Conservation (phyloP, 1,139 yeast species). For the Candida neerlandica region DNA sequence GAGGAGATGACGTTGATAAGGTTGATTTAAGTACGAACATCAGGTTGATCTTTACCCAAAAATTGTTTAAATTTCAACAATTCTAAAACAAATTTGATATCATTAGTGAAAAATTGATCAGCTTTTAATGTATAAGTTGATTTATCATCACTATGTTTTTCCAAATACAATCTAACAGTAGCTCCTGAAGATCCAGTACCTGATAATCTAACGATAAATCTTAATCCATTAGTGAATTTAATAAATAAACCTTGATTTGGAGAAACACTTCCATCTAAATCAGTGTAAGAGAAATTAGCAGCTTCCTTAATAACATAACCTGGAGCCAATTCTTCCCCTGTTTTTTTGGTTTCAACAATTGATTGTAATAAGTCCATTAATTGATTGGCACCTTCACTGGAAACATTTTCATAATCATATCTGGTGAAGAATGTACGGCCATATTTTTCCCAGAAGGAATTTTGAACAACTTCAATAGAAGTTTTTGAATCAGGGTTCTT, state of each 20-base stretch:
- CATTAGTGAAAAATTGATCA: conserved; percentile 68
- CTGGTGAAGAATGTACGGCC: conserved; percentile 98
- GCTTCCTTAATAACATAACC: conserved; percentile 66
- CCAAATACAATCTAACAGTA: conserved; percentile 90
- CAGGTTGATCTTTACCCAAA: conserved; percentile 85
- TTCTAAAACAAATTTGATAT: conserved; percentile 62
- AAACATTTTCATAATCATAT: conserved; percentile 88
- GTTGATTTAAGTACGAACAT: conserved; percentile 67
- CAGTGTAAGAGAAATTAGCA: conserved; percentile 91
- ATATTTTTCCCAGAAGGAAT: conserved; percentile 85
- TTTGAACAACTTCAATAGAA: conserved; percentile 72
- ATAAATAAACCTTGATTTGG: conserved; percentile 89
- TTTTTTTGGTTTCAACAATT: conserved; percentile 36
- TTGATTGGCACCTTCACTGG: conserved; percentile 71
- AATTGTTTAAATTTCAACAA: conserved; percentile 73
- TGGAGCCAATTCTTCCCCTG: conserved; percentile 47
- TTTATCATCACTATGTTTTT: conserved; percentile 71
- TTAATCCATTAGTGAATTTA: conserved; percentile 77
- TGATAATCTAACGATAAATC: conserved; percentile 88
- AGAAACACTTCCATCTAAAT: conserved; percentile 90
- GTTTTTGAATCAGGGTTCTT: conserved; percentile 59
- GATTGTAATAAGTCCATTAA: conserved; percentile 60
- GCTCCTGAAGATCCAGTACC: conserved; percentile 99
- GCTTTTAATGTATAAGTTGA: conserved; percentile 54
- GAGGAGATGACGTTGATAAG: neutral